phyloP scores from a whole-genome alignment of 352 stramenopile genomes.

The Pythium volutum region DNA sequence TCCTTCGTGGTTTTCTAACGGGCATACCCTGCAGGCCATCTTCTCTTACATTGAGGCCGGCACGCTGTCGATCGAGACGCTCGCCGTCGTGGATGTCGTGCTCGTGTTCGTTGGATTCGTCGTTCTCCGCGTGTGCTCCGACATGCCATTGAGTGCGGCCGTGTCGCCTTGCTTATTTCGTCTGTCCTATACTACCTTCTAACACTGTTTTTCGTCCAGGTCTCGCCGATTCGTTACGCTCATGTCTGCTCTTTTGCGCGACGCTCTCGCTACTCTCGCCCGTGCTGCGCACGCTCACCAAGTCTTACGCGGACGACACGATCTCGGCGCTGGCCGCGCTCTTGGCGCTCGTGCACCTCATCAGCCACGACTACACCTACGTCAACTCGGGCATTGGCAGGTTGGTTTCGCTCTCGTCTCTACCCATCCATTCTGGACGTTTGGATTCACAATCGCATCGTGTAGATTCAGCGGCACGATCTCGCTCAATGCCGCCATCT shows the following conservation, averaged over 20 bases:
- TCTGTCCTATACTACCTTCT: neutral
- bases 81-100: slow-evolving; percentile 57
- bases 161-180: neutral
- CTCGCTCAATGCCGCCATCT: slow-evolving; percentile 91
- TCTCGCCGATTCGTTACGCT: slow-evolving; percentile 50
- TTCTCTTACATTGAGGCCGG: slow-evolving; percentile 68
- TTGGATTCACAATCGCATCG: slow-evolving; percentile 2
- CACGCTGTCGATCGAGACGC: slow-evolving; percentile 45
- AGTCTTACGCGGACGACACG: slow-evolving; percentile 90
- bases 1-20: neutral
- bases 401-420: slow-evolving; percentile 22
- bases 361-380: slow-evolving; percentile 91
- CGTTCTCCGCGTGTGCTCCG: slow-evolving; percentile 51
- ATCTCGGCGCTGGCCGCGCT: slow-evolving; percentile 84
- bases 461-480: slow-evolving; percentile 83
- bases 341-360: slow-evolving; percentile 81
- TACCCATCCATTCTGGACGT: neutral
- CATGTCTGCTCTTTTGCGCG: slow-evolving; percentile 78
- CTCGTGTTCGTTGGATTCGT: slow-evolving; percentile 53
- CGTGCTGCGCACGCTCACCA: slow-evolving; percentile 88
- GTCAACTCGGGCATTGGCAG: slow-evolving; percentile 76
- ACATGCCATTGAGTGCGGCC: slow-evolving; percentile 20
- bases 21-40: slow-evolving; percentile 40
- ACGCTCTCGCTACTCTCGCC: slow-evolving; percentile 86
- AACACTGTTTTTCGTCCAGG: slow-evolving; percentile 21